These are phyloP conservation scores for Beauveria caledonica DNA, from an alignment of 2,329 filamentous ascomycete species.

Conservation along the genomic window DNA sequence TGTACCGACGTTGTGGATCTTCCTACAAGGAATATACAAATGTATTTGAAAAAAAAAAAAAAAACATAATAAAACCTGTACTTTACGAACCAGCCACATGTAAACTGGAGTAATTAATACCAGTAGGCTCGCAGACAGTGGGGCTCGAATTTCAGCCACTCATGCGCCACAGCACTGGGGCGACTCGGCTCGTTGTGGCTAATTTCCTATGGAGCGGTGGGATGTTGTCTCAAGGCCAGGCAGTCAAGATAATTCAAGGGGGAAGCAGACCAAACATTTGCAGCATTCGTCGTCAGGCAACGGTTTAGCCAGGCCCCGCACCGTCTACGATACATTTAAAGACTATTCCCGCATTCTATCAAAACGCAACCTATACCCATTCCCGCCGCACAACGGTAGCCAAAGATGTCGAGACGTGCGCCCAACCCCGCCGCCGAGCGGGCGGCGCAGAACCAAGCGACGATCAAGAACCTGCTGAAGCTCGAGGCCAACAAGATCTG, in stretches of 20 bases:
- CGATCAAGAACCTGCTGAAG: slow-evolving; percentile 91
- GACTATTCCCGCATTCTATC: not conserved
- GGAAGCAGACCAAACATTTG: not conserved
- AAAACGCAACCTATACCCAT: not conserved
- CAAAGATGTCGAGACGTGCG: slow-evolving; percentile 67
- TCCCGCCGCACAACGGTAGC: slow-evolving; percentile 3
- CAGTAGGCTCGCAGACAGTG: not conserved
- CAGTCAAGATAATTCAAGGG: slow-evolving; percentile 10
- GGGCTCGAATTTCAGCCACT: not conserved
- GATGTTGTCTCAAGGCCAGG: slow-evolving; percentile 5
- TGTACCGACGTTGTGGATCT: too few relatives aligned
- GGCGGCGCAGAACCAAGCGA: slow-evolving; percentile 86
- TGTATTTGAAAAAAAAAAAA: not conserved
- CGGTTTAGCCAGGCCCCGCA: slow-evolving; percentile 5
- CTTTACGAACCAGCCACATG: too few relatives aligned
- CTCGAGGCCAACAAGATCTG: slow-evolving; percentile 93
- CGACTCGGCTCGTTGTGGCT: not conserved
- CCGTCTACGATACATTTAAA: not conserved
- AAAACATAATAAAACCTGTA: not conserved
- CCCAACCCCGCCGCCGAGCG: slow-evolving; percentile 75
- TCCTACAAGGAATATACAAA: too few relatives aligned
- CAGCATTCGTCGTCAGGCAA: slow-evolving; percentile 8
- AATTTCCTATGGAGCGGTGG: slow-evolving; percentile 8
- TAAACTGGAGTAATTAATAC: not conserved
- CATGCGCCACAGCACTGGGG: slow-evolving; percentile 1